Evolutionary conservation across 768 basidiomycete genomes (phyloP), one percentile per base, ranked within the genome.

Genomic region (Fistulinella prunicolor): DNA sequence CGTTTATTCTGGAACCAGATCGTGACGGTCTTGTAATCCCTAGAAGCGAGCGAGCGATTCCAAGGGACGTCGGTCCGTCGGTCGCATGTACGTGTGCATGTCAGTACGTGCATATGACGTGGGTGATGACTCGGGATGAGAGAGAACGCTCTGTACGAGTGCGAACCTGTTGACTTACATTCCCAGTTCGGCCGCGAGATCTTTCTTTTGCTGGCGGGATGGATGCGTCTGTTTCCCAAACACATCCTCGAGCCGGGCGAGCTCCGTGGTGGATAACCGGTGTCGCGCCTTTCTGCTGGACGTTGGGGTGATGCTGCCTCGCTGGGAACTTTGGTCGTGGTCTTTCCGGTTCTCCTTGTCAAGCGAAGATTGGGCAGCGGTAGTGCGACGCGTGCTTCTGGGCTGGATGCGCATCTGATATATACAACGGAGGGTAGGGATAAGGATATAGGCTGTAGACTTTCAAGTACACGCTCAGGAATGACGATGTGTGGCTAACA

Each of bases 1-100:
- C 86, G 82, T 66, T 82, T 86, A 64, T 89, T 89, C 67, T 89
- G 86, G 63, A 88, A 88, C 86, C 86, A 89, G 34, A 88, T 83
- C n/a, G 85, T 76, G 51, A 76, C 54, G 10, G 73, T 69, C 62
- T 75, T 77, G 59, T 73, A 59, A 30, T 74, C 70, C 63, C 75
- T 76, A 28, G n/a, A n/a, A n/a, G 26, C 26, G 26, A 28, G n/a
- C n/a, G n/a, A n/a, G n/a, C n/a, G n/a, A n/a, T n/a, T n/a, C n/a
- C n/a, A n/a, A n/a, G n/a, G n/a, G n/a, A n/a, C n/a, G n/a, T n/a
- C n/a, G n/a, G n/a, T n/a, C n/a, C n/a, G n/a, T n/a, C n/a, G n/a
- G n/a, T n/a, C n/a, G n/a, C n/a, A n/a, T n/a, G n/a, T n/a, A n/a
- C n/a, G n/a, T n/a, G n/a, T n/a, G n/a, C n/a, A n/a, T n/a, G n/a